phyloP scores from a whole-genome alignment of 768 basidiomycete genomes.

The Boletus pseudopeckii region DNA sequence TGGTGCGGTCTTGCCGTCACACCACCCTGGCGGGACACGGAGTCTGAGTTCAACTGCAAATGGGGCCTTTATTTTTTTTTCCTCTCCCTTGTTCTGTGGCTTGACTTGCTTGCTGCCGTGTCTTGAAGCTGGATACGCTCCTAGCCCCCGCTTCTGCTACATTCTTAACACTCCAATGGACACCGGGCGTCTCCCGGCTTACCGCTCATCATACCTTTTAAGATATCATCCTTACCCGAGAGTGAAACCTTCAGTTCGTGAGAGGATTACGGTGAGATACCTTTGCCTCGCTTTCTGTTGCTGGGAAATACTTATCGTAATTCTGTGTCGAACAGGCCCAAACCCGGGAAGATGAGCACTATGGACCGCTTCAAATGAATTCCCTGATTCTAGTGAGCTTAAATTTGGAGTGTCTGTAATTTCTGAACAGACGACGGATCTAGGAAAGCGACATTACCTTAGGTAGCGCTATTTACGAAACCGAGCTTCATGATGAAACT shows the following conservation, averaged over 20 bases:
- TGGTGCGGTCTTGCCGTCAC: slow-evolving; percentile 28
- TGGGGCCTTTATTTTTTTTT: slow-evolving; percentile 3
- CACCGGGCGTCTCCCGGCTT: slow-evolving; percentile 14
- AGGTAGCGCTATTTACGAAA: slow-evolving; percentile 6
- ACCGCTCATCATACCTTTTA: slow-evolving; percentile 29
- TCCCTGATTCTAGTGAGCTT: not conserved
- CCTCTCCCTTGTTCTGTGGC: not conserved
- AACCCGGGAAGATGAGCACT: not conserved
- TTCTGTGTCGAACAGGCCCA: slow-evolving; percentile 9
- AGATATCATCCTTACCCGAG: slow-evolving; percentile 32
- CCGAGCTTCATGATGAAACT: not conserved
- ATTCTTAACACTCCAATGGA: slow-evolving; percentile 15
- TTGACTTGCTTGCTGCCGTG: not conserved
- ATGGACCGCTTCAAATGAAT: not conserved
- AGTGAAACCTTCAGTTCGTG: slow-evolving; percentile 17
- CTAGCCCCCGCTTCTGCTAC: not conserved
- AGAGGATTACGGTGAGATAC: slow-evolving; percentile 23
- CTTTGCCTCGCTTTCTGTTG: not conserved
- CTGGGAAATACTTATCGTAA: slow-evolving; percentile 10
- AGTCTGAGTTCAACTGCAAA: slow-evolving; percentile 19
- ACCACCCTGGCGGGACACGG: slow-evolving; percentile 22
- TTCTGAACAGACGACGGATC: not conserved
- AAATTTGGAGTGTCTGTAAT: not conserved
- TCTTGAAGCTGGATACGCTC: not conserved
- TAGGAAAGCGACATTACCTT: slow-evolving; percentile 11